A percentile compares a stretch with the other conserved stretches of the same genome.
Conservation (phyloP, 2,329 filamentous ascomycete genomes). For the Fusarium chuoi region DNA sequence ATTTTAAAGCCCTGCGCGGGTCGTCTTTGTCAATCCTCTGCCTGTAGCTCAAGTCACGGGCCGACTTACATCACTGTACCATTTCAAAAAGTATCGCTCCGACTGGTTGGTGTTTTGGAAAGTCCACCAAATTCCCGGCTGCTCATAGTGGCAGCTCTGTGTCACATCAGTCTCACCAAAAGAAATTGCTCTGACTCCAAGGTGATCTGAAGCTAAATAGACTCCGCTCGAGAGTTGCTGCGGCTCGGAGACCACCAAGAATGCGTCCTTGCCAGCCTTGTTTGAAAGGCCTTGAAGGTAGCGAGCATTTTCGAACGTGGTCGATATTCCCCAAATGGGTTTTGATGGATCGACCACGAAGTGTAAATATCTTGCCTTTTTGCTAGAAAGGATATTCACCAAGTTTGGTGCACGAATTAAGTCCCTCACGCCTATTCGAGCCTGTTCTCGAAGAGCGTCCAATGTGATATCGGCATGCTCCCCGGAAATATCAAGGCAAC, state of each 20-base stretch:
- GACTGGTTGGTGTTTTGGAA: background rate
- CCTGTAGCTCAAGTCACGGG: too few relatives aligned
- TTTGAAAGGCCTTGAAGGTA: conserved; percentile 1
- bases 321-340: background rate
- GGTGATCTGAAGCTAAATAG: background rate
- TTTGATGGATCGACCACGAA: background rate
- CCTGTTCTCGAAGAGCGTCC: background rate
- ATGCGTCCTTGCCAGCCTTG: background rate
- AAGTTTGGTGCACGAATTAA: background rate
- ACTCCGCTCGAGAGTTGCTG: background rate
- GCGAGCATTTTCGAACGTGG: background rate
- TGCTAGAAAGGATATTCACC: background rate
- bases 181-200: background rate
- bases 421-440: background rate
- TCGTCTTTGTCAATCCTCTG: background rate
- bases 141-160: background rate
- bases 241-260: background rate
- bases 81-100: background rate
- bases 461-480: background rate
- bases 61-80: background rate
- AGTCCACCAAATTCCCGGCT: conserved; percentile 10
- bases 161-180: background rate
- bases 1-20: conserved; percentile 4
- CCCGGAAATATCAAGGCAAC: background rate
- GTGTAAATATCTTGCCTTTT: background rate